Conservation (phyloP, 2,329 filamentous ascomycete genomes). For the Neonectria coccinea region DNA sequence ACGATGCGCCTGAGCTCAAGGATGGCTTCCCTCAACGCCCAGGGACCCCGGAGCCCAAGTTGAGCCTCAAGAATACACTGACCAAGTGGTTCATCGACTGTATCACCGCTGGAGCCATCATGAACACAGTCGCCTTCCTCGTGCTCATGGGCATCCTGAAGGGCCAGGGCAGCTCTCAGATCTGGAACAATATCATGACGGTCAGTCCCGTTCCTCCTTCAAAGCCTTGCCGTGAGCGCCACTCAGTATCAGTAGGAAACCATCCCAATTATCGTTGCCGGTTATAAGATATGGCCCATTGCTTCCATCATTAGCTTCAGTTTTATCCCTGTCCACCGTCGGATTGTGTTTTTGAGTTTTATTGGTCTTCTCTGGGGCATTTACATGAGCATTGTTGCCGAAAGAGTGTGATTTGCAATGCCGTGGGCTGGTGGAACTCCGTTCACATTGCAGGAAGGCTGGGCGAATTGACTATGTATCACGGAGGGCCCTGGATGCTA, state of each 20-base stretch:
- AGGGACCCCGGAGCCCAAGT: slow-evolving; percentile 43
- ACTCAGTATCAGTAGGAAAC: slow-evolving; percentile 52
- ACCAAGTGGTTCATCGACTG: slow-evolving; percentile 65
- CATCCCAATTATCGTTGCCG: slow-evolving; percentile 60
- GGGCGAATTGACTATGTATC: neutral
- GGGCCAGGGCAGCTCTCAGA: slow-evolving; percentile 51
- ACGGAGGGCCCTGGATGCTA: neutral
- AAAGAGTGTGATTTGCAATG: slow-evolving; percentile 49
- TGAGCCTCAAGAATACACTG: slow-evolving; percentile 58
- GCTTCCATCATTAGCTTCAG: slow-evolving; percentile 64
- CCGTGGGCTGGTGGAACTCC: neutral
- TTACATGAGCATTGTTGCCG: slow-evolving; percentile 63
- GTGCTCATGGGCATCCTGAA: slow-evolving; percentile 62
- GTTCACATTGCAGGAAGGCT: neutral
- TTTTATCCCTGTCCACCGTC: slow-evolving; percentile 61
- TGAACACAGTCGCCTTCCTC: slow-evolving; percentile 61
- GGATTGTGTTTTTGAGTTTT: slow-evolving; percentile 63
- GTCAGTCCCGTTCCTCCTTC: slow-evolving; percentile 36
- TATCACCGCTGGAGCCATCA: slow-evolving; percentile 59
- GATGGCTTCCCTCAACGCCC: slow-evolving; percentile 30
- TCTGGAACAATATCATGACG: slow-evolving; percentile 54
- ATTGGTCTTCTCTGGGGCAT: slow-evolving; percentile 63
- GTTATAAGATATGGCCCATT: slow-evolving; percentile 65
- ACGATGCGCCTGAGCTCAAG: slow-evolving; percentile 40
- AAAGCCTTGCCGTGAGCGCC: neutral